These are phyloP conservation scores for Aplosporella prunicola DNA, from an alignment of 2,329 filamentous ascomycete genomes.

Conservation along the genomic window DNA sequence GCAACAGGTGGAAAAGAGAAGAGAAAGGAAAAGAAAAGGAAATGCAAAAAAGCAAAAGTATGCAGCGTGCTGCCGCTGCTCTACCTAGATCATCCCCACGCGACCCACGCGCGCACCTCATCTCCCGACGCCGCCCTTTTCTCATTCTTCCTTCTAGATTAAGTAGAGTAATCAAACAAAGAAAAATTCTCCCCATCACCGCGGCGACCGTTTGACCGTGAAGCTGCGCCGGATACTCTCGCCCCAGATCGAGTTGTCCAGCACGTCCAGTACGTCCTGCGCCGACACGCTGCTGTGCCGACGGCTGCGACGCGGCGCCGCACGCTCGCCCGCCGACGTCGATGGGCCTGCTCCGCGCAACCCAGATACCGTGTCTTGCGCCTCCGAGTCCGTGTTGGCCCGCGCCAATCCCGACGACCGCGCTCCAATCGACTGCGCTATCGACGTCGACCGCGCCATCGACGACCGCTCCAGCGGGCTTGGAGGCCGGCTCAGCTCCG, in stretches of 20 bases:
- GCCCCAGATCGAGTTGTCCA: slow-evolving; percentile 87
- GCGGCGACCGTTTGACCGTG: slow-evolving; percentile 48
- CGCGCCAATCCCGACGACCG: background rate
- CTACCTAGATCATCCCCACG: too few species aligned
- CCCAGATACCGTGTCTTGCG: too few species aligned
- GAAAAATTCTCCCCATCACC: too few species aligned
- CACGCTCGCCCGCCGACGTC: slow-evolving; percentile 11
- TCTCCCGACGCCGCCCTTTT: too few species aligned
- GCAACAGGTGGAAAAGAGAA: too few species aligned
- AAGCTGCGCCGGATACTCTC: slow-evolving; percentile 86
- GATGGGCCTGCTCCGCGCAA: slow-evolving; percentile 3
- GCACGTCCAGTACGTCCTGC: slow-evolving; percentile 69
- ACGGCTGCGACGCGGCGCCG: slow-evolving; percentile 46
- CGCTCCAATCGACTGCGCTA: background rate
- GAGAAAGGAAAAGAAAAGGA: too few species aligned
- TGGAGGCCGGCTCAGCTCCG: slow-evolving; percentile 31
- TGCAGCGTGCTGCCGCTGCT: too few species aligned
- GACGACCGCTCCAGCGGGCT: slow-evolving; percentile 25
- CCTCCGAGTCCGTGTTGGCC: slow-evolving; percentile 14
- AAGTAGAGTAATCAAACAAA: too few species aligned
- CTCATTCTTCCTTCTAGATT: too few species aligned
- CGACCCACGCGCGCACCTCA: too few species aligned
- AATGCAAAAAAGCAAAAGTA: too few species aligned
- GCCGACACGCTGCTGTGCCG: slow-evolving; percentile 63
- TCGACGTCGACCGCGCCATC: slow-evolving; percentile 9